A percentile compares a stretch with the other conserved stretches of the same genome.
These are phyloP conservation scores for Solanum habrochaites DNA, from an alignment of 257 asterid species.

Conservation along the genomic window DNA sequence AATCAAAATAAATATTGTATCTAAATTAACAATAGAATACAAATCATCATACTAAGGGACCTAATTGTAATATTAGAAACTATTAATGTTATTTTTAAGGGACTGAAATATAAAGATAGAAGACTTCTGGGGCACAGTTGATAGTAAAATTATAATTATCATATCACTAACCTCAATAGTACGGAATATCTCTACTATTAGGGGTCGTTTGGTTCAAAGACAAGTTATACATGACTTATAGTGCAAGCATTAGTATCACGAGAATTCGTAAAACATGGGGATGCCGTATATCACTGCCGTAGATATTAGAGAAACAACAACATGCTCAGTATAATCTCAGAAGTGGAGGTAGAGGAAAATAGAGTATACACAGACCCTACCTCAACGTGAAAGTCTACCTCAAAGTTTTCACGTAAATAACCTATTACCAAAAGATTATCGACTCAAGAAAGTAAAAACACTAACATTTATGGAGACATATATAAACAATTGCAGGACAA, in stretches of 20 bases:
- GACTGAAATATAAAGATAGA: not conserved
- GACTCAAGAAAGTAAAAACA: not conserved
- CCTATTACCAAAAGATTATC: not conserved
- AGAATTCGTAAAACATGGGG: not conserved
- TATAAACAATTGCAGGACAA: not conserved
- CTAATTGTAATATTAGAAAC: not conserved
- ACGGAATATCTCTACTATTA: not conserved
- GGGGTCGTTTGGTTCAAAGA: too few species aligned
- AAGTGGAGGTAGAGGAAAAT: fast-evolving
- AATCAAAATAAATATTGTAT: too few species aligned
- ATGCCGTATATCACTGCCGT: not conserved
- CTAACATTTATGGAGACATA: not conserved
- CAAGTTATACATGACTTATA: too few species aligned
- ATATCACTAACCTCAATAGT: too few species aligned
- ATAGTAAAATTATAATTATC: too few species aligned
- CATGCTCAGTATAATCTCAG: not conserved
- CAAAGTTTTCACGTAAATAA: not conserved
- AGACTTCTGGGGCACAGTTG: not conserved
- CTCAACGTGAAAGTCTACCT: not conserved
- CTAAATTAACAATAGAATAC: not conserved
- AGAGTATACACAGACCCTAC: not conserved
- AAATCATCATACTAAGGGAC: not conserved
- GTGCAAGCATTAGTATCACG: too few species aligned
- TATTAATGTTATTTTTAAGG: not conserved
- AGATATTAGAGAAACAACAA: not conserved